phyloP scores from a whole-genome alignment of 1,139 yeast genomes.

The Lipomyces yarrowii region DNA sequence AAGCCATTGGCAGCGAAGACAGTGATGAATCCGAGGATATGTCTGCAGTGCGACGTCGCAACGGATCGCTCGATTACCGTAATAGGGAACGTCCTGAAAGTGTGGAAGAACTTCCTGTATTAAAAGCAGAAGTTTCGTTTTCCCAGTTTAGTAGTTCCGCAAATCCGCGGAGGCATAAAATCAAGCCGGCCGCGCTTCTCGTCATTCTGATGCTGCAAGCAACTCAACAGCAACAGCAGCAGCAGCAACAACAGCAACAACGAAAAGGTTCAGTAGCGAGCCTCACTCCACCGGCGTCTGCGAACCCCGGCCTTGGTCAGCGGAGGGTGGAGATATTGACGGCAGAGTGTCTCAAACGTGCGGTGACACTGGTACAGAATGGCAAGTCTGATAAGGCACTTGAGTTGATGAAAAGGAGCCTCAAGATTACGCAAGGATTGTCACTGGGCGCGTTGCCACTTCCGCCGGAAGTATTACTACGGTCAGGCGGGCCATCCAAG shows the following conservation, averaged over 20 bases:
- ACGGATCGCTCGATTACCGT: constrained; percentile 1
- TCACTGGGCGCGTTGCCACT: constrained; percentile 25
- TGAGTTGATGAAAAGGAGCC: constrained; percentile 10
- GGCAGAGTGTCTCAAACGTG: constrained; percentile 27
- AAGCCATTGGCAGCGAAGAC: constrained; percentile 9
- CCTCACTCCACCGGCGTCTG: constrained; percentile 1
- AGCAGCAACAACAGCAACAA: neutral
- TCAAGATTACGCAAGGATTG: constrained; percentile 20
- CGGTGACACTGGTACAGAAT: neutral
- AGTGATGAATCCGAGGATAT: neutral
- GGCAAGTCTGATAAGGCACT: constrained; percentile 8
- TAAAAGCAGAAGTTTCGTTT: constrained; percentile 4
- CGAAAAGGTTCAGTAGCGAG: neutral
- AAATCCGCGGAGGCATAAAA: constrained; percentile 1
- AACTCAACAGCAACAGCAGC: neutral
- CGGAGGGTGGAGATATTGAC: constrained; percentile 36
- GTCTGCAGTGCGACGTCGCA: neutral
- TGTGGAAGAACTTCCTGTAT: neutral
- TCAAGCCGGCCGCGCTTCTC: constrained; percentile 6
- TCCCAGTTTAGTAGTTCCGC: neutral
- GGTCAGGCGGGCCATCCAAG: neutral
- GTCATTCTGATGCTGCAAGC: constrained; percentile 4
- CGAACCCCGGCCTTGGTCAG: constrained; percentile 26
- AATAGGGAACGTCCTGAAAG: constrained; percentile 3
- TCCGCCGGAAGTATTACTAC: neutral